Evolutionary conservation across 176 grass and related monocot genomes (phyloP), one percentile per base, ranked within the genome.

Genomic region (Bonia amplexicaulis): DNA sequence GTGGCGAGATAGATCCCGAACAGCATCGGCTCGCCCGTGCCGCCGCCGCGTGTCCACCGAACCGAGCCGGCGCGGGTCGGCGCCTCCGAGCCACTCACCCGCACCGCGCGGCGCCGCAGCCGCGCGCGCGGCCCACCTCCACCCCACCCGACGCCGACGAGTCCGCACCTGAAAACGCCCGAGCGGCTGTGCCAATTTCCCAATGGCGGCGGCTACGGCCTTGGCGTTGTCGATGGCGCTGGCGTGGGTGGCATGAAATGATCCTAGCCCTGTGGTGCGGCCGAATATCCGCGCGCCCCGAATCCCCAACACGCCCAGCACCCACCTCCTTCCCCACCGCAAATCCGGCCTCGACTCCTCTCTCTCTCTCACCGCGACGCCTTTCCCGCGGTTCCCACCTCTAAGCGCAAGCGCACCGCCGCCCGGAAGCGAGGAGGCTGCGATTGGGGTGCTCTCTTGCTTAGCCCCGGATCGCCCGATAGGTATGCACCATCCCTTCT

Each of bases 141-240:
- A 0, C 57, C 53, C 76, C 15, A 40, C 59, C 81, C 77, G 60
- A 51, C 79, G 88, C 79, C 83, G 88, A 82, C 71, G 83, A 88
- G 79, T 48, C 60, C 20, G 9, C 48, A 74, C 72, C 13, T 16
- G 47, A 74, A 10, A 6, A 74, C 15, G 26, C 71, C 25, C 17
- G 14, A 5, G 26, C 26, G 26, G 4, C 61, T 14, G 29, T 19
- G 51, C 31, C 71, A 47, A 52, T 54, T 11, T 27, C n/a, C n/a
- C 85, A 81, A 77, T 82, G 88, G 74, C 84, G 79, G 74, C 84
- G 89, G 84, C 67, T 19, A 71, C n/a, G 44, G 9, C 14, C n/a
- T 29, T 51, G 62, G 27, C 39, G 66, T 31, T 45, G 14, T 39
- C 55, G 78, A 37, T 37, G 64, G 53, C 69, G 33, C 0, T 74